Base-by-base conservation (phyloP, 1,284 basidiomycete species). In the Pascua guehoae region DNA sequence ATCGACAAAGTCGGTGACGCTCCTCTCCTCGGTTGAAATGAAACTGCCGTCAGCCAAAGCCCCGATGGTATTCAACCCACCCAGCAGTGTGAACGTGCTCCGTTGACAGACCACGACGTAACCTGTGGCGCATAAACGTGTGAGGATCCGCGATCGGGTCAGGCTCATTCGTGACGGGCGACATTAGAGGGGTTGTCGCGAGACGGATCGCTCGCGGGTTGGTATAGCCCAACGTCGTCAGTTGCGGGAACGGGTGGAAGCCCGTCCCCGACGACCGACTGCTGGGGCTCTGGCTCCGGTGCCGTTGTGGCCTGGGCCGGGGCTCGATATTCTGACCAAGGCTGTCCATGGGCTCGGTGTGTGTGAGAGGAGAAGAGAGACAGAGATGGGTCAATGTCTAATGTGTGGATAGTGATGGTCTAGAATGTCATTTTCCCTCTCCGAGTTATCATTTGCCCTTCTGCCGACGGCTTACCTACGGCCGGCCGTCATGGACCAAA, bases 1-100 rank as follows among this genome's bases (percentile, higher is more conserved):
- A 16, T 53, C 60, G 5, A 67, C 57, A 60, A 77, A 76, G 16
- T 64, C 52, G n/a, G 59, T 49, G 11, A 56, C 16, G 41, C 65
- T 69, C 36, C 68, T 62, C 45, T 71, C 64, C 10, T 67, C 54
- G 9, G 61, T 44, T n/a, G 63, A 63, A 18, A 77, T 66, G 47
- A 75, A 63, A 2, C 72, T 68, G 49, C 18, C 12, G 39, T 57
- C 32, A 54, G 46, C 16, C 24, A 32, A 32, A 32, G 7, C 40
- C 18, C 10, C 11, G 4, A 9, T 4, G 36, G 11, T 7, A 41
- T 11, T 32, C 16, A 7, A 18, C 18, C 36, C 2, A 10, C 17
- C 40, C 54, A 36, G 42, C 58, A 54, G 36, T 32, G 15, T 54
- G 56, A 51, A 61, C 47, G 14, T 55, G 53, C 41, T 58, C 54